phyloP scores from a whole-genome alignment of 768 basidiomycete species.

The Russula brevipes region DNA sequence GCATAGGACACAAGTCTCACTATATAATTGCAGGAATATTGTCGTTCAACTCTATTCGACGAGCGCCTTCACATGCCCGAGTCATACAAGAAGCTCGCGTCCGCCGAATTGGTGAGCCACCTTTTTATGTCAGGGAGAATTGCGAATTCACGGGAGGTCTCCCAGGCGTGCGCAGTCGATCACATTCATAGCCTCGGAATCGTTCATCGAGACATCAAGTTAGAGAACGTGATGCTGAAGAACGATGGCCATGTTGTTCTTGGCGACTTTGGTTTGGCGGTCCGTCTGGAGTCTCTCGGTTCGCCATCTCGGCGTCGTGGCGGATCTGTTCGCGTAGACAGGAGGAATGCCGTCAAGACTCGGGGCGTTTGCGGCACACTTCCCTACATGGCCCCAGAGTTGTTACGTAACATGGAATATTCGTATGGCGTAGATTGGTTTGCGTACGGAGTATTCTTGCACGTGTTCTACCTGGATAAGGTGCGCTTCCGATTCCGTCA shows the following conservation, averaged over 20 bases:
- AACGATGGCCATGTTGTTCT: slow-evolving; percentile 86
- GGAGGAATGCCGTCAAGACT: not conserved
- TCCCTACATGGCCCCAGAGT: slow-evolving; percentile 24
- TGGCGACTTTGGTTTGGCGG: slow-evolving; percentile 70
- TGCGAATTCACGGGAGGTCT: slow-evolving; percentile 5
- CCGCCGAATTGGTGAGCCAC: slow-evolving; percentile 34
- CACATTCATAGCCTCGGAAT: slow-evolving; percentile 89
- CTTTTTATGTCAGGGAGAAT: not conserved
- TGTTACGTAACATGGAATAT: slow-evolving; percentile 15
- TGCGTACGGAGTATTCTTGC: slow-evolving; percentile 21
- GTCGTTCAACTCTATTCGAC: slow-evolving; percentile 20
- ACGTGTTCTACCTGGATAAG: slow-evolving; percentile 15
- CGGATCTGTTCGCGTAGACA: not conserved
- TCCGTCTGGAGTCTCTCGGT: slow-evolving; percentile 7
- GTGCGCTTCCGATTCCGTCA: not conserved
- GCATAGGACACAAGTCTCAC: not conserved
- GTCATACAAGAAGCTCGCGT: slow-evolving; percentile 30
- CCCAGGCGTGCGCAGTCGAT: slow-evolving; percentile 54
- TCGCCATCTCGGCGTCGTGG: not conserved
- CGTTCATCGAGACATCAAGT: slow-evolving; percentile 93
- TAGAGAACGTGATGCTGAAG: slow-evolving; percentile 90
- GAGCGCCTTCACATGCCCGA: slow-evolving; percentile 11
- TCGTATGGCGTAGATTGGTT: slow-evolving; percentile 24
- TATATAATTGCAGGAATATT: slow-evolving; percentile 25
- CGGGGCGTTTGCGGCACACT: slow-evolving; percentile 18